Conservation (phyloP, 106 monocot genomes). For the Xerophyta viscosa region DNA sequence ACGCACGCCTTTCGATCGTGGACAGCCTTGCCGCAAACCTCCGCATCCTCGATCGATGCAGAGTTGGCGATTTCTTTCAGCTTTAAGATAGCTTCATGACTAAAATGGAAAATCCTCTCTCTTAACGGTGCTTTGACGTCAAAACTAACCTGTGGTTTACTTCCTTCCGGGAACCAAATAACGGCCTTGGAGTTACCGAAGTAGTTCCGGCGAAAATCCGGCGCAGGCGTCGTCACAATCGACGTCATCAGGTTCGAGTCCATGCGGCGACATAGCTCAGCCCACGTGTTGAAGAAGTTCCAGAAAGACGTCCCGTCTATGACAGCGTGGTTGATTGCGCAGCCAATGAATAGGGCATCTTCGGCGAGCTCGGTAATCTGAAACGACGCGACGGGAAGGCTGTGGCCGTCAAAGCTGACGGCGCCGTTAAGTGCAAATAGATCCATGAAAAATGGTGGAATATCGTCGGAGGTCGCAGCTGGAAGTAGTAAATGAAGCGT, state of each 20-base stretch:
- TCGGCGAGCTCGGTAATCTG: slow-evolving; percentile 78
- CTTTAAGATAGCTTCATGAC: slow-evolving; percentile 23
- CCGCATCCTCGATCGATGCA: slow-evolving; percentile 2
- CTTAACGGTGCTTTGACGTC: slow-evolving; percentile 32
- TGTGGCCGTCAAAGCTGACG: slow-evolving; percentile 71
- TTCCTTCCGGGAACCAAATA: slow-evolving; percentile 34
- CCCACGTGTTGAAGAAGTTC: slow-evolving; percentile 92
- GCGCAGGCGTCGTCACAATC: slow-evolving; percentile 27
- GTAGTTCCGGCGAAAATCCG: slow-evolving; percentile 63
- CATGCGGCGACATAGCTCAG: slow-evolving; percentile 51
- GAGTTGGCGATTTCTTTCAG: slow-evolving; percentile 60
- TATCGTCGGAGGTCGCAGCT: slow-evolving; percentile 29
- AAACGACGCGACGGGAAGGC: slow-evolving; percentile 63
- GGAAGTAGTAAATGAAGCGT: slow-evolving; percentile 29
- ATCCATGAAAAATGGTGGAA: slow-evolving; percentile 33
- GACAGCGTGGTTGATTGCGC: slow-evolving; percentile 74
- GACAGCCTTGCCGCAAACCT: slow-evolving; percentile 27
- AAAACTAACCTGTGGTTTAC: slow-evolving; percentile 48
- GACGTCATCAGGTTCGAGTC: slow-evolving; percentile 5
- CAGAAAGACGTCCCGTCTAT: slow-evolving; percentile 92
- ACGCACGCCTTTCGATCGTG: slow-evolving; percentile 33
- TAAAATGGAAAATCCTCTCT: slow-evolving; percentile 75
- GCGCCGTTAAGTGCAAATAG: slow-evolving; percentile 57
- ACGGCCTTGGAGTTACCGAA: slow-evolving; percentile 66
- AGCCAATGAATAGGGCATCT: slow-evolving; percentile 63